Percentiles rank a stretch among this genome's conserved stretches.
Evolutionary conservation across 2,329 filamentous ascomycete genomes (phyloP).

Genomic region (Paecilomyces sp.): DNA sequence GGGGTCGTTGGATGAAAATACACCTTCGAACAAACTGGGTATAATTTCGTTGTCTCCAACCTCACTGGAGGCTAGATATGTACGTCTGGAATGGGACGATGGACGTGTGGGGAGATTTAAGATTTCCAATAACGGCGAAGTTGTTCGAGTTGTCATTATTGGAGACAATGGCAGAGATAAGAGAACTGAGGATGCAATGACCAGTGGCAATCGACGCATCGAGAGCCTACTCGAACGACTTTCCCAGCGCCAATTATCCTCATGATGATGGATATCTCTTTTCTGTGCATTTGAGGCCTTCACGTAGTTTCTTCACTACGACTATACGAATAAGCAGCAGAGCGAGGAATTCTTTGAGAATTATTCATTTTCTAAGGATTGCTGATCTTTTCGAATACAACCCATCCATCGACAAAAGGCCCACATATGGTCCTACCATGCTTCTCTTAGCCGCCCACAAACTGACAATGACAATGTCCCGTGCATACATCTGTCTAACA

Average conservation of each 20-base stretch:
- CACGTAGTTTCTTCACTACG: neutral
- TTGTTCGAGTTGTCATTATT: constrained; percentile 37
- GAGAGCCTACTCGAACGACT: constrained; percentile 28
- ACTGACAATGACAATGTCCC: neutral
- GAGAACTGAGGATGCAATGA: constrained; percentile 24
- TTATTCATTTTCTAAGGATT: neutral
- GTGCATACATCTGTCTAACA: neutral
- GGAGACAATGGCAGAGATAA: constrained; percentile 33
- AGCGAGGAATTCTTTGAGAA: neutral
- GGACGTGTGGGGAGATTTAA: constrained; percentile 37
- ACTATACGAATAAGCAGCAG: neutral
- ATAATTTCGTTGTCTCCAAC: constrained; percentile 29
- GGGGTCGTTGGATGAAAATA: neutral
- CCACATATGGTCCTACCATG: neutral
- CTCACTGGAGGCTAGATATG: constrained; percentile 33
- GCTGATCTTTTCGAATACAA: neutral
- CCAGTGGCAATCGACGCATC: constrained; percentile 25
- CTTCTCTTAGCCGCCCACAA: neutral
- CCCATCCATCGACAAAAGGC: neutral
- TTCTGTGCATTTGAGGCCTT: neutral
- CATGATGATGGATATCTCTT: neutral
- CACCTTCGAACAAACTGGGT: constrained; percentile 16
- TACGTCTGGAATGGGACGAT: constrained; percentile 38
- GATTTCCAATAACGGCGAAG: constrained; percentile 30
- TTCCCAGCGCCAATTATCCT: constrained; percentile 5